Conservation (phyloP, 2,329 filamentous ascomycete genomes). For the Stemphylium beticola region DNA sequence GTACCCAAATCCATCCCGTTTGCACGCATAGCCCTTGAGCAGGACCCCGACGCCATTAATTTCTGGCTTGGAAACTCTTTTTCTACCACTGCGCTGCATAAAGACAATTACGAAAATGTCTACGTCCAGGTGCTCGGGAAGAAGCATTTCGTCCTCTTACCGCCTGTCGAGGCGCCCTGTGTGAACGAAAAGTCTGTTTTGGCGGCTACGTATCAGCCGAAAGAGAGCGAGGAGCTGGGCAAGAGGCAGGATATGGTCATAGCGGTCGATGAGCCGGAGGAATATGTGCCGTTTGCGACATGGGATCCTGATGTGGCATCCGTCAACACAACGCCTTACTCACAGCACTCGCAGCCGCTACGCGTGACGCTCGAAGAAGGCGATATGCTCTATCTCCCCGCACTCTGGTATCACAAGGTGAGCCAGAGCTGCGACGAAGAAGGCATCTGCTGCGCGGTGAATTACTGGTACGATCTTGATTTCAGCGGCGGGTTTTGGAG, state of each 20-base stretch:
- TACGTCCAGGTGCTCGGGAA: constrained; percentile 76
- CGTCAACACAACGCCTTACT: constrained; percentile 61
- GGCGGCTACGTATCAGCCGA: constrained; percentile 63
- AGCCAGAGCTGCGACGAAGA: constrained; percentile 72
- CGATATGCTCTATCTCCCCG: constrained; percentile 82
- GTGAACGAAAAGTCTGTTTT: constrained; percentile 68
- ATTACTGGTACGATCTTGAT: constrained; percentile 88
- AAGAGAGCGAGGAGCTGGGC: constrained; percentile 14
- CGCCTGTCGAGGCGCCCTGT: constrained; percentile 72
- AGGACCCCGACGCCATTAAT: constrained; percentile 76
- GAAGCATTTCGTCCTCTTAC: constrained; percentile 77
- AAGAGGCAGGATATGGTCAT: constrained; percentile 35
- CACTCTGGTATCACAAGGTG: constrained; percentile 84
- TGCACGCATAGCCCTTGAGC: constrained; percentile 72
- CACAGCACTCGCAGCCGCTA: constrained; percentile 64
- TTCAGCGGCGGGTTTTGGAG: constrained; percentile 74
- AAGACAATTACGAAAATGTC: constrained; percentile 85
- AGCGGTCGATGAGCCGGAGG: constrained; percentile 41
- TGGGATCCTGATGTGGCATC: constrained; percentile 73
- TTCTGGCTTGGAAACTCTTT: constrained; percentile 78
- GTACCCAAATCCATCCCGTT: constrained; percentile 72
- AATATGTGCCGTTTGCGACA: constrained; percentile 69
- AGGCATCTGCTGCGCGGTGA: constrained; percentile 77
- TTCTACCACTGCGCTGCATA: constrained; percentile 75
- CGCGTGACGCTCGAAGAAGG: constrained; percentile 73